Percentiles rank a stretch among this genome's conserved stretches.
phyloP scores from a whole-genome alignment of 2,329 filamentous ascomycete species.

The Dactylellina parvicollis region DNA sequence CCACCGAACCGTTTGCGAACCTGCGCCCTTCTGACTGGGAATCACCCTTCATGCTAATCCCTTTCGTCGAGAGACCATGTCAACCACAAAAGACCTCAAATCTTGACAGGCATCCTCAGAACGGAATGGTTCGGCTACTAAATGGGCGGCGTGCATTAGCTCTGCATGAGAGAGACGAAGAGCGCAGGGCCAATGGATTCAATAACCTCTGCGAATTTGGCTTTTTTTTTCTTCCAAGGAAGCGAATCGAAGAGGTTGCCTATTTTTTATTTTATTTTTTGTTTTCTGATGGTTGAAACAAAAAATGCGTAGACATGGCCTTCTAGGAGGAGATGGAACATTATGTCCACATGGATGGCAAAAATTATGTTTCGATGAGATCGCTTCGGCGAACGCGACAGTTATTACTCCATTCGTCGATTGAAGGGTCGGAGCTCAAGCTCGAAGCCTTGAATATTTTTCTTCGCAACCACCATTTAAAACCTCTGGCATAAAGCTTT shows the following conservation, averaged over 20 bases:
- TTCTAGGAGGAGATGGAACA: constrained; percentile 16
- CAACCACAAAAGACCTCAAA: constrained; percentile 21
- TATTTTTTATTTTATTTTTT: constrained; percentile 7
- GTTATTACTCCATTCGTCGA: constrained; percentile 10
- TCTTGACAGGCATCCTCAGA: constrained; percentile 33
- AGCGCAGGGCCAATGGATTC: constrained; percentile 32
- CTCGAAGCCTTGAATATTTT: no score
- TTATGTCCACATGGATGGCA: not conserved
- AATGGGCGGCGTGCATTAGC: constrained; percentile 41
- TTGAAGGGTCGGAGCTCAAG: not conserved
- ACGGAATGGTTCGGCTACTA: constrained; percentile 27
- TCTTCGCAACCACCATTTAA: no score
- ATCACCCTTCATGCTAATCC: no score
- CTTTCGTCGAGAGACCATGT: no score
- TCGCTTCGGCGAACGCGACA: not conserved
- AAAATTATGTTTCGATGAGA: constrained; percentile 5
- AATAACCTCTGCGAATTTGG: constrained; percentile 22
- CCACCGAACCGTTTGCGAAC: constrained; percentile 9
- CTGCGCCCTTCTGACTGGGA: constrained; percentile 1
- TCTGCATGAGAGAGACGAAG: constrained; percentile 10
- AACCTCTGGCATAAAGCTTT: no score
- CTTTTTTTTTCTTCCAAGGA: no score
- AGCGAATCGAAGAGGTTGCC: constrained; percentile 20
- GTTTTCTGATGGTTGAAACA: not conserved
- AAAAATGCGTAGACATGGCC: constrained; percentile 18